A percentile compares a stretch with the other conserved stretches of the same genome.
Evolutionary conservation across 2,329 filamentous ascomycete genomes (phyloP).

Genomic region (Fulvia fulva): DNA sequence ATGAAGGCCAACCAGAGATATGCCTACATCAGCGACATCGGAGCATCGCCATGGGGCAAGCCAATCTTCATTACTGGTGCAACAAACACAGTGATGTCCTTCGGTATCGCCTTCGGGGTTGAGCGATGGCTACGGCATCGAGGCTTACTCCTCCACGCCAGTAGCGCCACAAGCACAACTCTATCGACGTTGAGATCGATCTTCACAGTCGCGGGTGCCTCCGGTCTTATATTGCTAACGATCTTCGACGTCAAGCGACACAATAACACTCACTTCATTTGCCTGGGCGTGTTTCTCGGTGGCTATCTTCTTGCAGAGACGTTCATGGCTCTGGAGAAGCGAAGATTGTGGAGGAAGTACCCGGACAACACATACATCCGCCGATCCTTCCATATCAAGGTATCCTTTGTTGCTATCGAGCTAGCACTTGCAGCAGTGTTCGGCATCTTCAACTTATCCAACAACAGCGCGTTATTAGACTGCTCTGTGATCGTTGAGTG

Average conservation of each 20-base stretch:
- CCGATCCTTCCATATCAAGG: constrained; percentile 79
- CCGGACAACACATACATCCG: constrained; percentile 68
- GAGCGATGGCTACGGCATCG: constrained; percentile 80
- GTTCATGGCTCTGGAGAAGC: constrained; percentile 83
- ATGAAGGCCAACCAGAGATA: constrained; percentile 59
- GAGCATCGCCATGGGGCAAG: constrained; percentile 56
- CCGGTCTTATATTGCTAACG: constrained; percentile 72
- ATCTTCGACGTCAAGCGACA: constrained; percentile 77
- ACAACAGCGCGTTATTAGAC: constrained; percentile 44
- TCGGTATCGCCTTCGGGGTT: constrained; percentile 71
- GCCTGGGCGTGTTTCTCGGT: constrained; percentile 73
- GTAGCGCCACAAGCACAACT: constrained; percentile 56
- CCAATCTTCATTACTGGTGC: constrained; percentile 72
- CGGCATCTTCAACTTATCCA: constrained; percentile 44
- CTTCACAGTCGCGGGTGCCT: constrained; percentile 68
- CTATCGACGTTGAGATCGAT: constrained; percentile 59
- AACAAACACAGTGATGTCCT: constrained; percentile 66
- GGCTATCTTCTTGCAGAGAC: constrained; percentile 80
- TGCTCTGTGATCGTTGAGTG: constrained; percentile 72
- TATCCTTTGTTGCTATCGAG: constrained; percentile 74
- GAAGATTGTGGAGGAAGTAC: constrained; percentile 73
- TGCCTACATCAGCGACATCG: constrained; percentile 52
- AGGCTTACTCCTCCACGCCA: constrained; percentile 73
- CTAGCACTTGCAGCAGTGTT: constrained; percentile 57
- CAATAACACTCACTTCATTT: constrained; percentile 63